Evolutionary conservation across 352 stramenopile species (phyloP).

Genomic region (Phytophthora vignae): DNA sequence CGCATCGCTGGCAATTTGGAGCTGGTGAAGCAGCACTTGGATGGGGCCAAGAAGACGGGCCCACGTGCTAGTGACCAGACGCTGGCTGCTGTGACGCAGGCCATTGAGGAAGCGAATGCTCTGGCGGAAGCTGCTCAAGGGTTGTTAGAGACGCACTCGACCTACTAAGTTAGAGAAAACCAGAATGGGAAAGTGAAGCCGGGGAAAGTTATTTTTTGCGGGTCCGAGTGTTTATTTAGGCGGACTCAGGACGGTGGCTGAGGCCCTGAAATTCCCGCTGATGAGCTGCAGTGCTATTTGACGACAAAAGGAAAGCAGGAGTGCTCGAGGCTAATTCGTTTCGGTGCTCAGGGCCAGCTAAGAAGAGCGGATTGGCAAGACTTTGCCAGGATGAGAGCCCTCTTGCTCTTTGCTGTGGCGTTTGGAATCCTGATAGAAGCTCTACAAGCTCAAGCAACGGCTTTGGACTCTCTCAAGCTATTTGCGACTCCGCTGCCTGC

Average conservation of each 20-base stretch:
- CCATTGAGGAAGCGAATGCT: conserved; percentile 36
- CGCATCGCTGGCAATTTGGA: conserved; percentile 54
- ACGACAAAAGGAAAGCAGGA: not conserved
- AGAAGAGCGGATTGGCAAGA: not conserved
- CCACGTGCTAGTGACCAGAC: conserved; percentile 34
- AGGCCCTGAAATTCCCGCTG: conserved; percentile 14
- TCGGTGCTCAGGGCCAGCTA: not conserved
- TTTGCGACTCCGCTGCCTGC: conserved; percentile 46
- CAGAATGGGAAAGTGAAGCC: not conserved
- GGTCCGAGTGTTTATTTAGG: conserved; percentile 10
- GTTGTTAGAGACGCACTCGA: conserved; percentile 44
- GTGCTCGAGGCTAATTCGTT: not conserved
- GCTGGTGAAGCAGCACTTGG: conserved; percentile 60
- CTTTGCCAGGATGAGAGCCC: conserved; percentile 4
- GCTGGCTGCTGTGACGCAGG: conserved; percentile 29
- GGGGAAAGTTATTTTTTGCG: conserved; percentile 21
- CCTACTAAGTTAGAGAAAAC: conserved; percentile 5
- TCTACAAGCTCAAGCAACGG: not conserved
- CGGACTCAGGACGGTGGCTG: conserved; percentile 5
- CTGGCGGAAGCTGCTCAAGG: conserved; percentile 33
- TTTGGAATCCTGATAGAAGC: not conserved
- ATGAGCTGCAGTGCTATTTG: conserved; percentile 3
- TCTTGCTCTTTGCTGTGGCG: conserved; percentile 1
- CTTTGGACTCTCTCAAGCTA: conserved; percentile 29
- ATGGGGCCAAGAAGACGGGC: conserved; percentile 14